Percentiles rank a stretch among this genome's conserved stretches.
Evolutionary conservation across 2,329 filamentous ascomycete species (phyloP).

Genomic region (Paraconiothyrium sp.): DNA sequence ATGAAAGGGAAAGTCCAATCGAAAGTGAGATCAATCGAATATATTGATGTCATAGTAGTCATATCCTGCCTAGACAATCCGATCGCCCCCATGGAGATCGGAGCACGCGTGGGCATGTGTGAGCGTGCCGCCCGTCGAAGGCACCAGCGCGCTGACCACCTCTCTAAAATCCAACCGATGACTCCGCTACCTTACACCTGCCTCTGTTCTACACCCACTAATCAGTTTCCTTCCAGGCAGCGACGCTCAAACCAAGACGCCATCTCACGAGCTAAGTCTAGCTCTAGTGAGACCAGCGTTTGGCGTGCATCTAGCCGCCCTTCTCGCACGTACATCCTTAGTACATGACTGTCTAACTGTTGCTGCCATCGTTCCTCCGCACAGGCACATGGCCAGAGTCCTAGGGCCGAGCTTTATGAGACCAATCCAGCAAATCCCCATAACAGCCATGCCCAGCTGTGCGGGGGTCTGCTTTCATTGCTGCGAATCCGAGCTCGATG

Average conservation of each 20-base stretch:
- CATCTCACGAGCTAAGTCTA: constrained; percentile 30
- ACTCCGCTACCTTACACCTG: constrained; percentile 46
- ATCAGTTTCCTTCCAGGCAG: constrained; percentile 32
- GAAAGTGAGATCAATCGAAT: background rate
- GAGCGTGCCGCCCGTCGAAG: constrained; percentile 32
- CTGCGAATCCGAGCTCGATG: constrained; percentile 50
- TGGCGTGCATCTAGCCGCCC: constrained; percentile 50
- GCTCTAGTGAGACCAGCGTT: constrained; percentile 31
- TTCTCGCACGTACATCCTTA: constrained; percentile 15
- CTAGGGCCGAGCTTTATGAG: constrained; percentile 49
- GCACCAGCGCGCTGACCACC: constrained; percentile 29
- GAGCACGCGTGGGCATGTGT: constrained; percentile 5
- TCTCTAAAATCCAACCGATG: constrained; percentile 29
- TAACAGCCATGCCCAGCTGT: constrained; percentile 34
- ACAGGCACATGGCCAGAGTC: constrained; percentile 44
- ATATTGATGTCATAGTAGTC: constrained; percentile 8
- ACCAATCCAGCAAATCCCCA: constrained; percentile 41
- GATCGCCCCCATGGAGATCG: constrained; percentile 30
- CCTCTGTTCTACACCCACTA: constrained; percentile 15
- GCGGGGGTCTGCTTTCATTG: constrained; percentile 40
- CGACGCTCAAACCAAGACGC: constrained; percentile 48
- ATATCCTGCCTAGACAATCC: constrained; percentile 12
- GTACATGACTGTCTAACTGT: constrained; percentile 12
- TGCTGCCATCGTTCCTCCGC: constrained; percentile 27
- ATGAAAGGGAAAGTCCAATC: too few relatives aligned